Evolutionary conservation across 1,139 yeast genomes (phyloP).

Genomic region (Schizosaccharomyces versatilis): DNA sequence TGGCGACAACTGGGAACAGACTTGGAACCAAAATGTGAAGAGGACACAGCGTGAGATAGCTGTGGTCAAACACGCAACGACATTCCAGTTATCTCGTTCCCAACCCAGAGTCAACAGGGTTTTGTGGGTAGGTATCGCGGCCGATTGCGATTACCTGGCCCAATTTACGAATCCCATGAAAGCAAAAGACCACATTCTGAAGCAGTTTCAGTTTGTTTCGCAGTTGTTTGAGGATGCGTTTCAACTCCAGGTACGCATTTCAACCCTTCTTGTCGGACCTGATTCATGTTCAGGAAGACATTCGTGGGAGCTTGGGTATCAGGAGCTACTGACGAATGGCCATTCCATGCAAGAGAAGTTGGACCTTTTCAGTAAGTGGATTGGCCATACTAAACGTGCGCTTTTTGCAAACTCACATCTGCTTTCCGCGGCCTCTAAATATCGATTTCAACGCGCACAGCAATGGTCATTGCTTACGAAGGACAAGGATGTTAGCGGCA

Average conservation of each 20-base stretch:
- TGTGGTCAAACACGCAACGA: too few relatives aligned
- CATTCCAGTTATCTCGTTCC: too few relatives aligned
- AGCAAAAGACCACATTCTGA: conserved; percentile 19
- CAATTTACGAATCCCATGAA: conserved; percentile 17
- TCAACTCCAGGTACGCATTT: conserved; percentile 20
- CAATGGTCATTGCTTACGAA: conserved; percentile 22
- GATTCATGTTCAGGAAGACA: background rate
- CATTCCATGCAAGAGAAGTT: background rate
- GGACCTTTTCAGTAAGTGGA: background rate
- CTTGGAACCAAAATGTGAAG: too few relatives aligned
- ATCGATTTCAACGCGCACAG: background rate
- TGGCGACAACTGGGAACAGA: too few relatives aligned
- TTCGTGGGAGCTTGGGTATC: background rate
- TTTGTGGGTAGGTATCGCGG: conserved; percentile 20
- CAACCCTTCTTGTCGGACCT: conserved; percentile 11
- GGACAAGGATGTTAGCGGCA: conserved; percentile 20
- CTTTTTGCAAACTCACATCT: background rate
- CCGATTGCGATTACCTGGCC: conserved; percentile 21
- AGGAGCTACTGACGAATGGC: background rate
- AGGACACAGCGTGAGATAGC: too few relatives aligned
- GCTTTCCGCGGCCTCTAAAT: background rate
- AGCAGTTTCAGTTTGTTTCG: conserved; percentile 21
- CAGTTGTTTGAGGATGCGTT: conserved; percentile 20
- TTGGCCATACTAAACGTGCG: background rate
- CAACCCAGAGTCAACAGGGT: too few relatives aligned